Base-by-base conservation (phyloP, 139 green algal species). In the Monoraphidium neglectum region DNA sequence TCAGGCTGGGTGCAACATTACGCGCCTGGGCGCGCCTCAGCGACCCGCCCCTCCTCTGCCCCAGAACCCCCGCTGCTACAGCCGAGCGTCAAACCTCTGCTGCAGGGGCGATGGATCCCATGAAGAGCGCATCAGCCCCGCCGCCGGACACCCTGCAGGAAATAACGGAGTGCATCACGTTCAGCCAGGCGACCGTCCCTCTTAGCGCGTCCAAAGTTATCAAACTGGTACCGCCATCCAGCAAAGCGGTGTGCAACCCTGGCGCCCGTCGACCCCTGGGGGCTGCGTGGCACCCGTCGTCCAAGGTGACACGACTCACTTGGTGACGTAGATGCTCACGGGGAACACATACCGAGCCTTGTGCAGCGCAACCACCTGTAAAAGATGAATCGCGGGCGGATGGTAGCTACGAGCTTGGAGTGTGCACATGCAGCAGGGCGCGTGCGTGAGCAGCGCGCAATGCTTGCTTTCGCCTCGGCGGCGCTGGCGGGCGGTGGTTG, bases 291-390 rank as follows among this genome's bases (percentile, higher is more conserved):
- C 43, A 51, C 8, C 8, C 43, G 43, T 12, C 8, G 43, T 12
- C 43, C 12, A 12, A 12, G 43, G 43, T 51, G 43, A 63, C 56
- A 63, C 24, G 56, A 63, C 56, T 63, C 56, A 63, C 56, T 82
- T 82, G 1, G 72, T 84, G 26, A 89, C 78, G 13, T n/a, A 36
- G 23, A 88, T 67, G 8, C 23, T 66, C 13, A 87, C 35, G 3
- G 74, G 74, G 47, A 88, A 82, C 23, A 90, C 71, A 36, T 78
- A 82, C 37, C 77, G 71, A 24, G 86, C 80, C 70, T 78, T 82
- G 83, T 90, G 86, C 70, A 90, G 80, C 0, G 67, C 86, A 40
- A 90, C 80, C 49, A 88, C 64, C 82, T 86, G 74, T 24, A 40
- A 6, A 15, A 18, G 35, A 40, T 26, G 35, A 15, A 12, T 8